A percentile compares a stretch with the other conserved stretches of the same genome.
phyloP scores from a whole-genome alignment of 2,329 filamentous ascomycete genomes.

The Pestalotiopsis sp. region DNA sequence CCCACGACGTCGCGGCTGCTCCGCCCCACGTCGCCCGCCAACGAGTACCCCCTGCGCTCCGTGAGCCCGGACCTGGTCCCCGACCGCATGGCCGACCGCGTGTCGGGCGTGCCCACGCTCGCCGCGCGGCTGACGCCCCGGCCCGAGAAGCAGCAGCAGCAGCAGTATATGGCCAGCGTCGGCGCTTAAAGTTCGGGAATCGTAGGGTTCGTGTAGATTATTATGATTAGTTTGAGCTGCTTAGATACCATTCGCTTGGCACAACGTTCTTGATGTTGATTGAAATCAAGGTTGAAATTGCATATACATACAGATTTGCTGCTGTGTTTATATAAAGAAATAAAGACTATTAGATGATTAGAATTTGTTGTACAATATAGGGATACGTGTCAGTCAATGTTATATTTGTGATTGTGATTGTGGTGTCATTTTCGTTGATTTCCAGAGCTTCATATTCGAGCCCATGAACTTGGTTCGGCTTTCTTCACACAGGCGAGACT shows the following conservation, averaged over 20 bases:
- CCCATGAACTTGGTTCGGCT: too few relatives aligned
- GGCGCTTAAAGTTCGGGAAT: slow-evolving; percentile 7
- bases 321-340: neutral
- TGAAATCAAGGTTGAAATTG: neutral
- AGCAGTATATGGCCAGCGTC: slow-evolving; percentile 21
- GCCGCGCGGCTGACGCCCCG: slow-evolving; percentile 32
- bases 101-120: slow-evolving; percentile 47
- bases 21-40: slow-evolving; percentile 52
- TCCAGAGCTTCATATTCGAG: too few relatives aligned
- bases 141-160: slow-evolving; percentile 22
- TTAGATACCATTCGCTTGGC: neutral
- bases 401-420: neutral
- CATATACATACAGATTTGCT: neutral
- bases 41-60: slow-evolving; percentile 56
- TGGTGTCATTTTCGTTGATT: too few relatives aligned
- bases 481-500: too few relatives aligned
- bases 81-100: slow-evolving; percentile 62
- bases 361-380: neutral
- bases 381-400: neutral
- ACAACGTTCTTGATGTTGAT: neutral
- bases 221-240: neutral
- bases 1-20: slow-evolving; percentile 57
- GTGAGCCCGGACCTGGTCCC: slow-evolving; percentile 62
- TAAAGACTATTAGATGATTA: neutral
- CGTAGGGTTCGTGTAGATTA: neutral